Conservation (phyloP, 768 basidiomycete genomes). For the Naganishia kalamii region DNA sequence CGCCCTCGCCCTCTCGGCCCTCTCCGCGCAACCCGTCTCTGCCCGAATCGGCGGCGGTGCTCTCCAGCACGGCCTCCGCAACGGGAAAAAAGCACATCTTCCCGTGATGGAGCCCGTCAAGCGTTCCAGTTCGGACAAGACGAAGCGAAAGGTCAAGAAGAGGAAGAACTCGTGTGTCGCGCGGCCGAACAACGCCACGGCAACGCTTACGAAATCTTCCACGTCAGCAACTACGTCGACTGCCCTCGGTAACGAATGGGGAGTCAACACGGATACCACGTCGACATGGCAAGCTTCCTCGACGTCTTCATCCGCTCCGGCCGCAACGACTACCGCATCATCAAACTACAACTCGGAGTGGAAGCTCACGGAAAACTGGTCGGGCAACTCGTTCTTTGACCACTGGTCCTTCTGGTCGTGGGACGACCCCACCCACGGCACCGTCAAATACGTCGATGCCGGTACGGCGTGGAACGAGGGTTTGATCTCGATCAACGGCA, state of each 20-base stretch:
- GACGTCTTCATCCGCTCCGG: constrained; percentile 24
- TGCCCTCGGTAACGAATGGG: neutral
- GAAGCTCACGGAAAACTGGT: constrained; percentile 28
- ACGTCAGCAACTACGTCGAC: constrained; percentile 9
- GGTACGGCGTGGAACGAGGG: constrained; percentile 54
- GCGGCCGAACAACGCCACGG: constrained; percentile 19
- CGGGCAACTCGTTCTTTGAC: constrained; percentile 61
- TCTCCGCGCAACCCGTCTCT: constrained; percentile 5
- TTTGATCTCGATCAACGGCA: constrained; percentile 61
- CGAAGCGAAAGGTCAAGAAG: constrained; percentile 39
- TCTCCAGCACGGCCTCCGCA: constrained; percentile 8
- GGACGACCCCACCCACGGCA: constrained; percentile 67
- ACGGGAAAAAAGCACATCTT: neutral
- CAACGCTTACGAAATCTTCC: neutral
- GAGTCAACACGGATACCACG: constrained; percentile 16
- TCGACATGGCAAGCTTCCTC: constrained; percentile 21
- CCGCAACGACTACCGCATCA: constrained; percentile 26
- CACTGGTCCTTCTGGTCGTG: constrained; percentile 63
- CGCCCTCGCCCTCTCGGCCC: constrained; percentile 24
- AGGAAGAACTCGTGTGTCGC: constrained; percentile 34
- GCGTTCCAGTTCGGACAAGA: constrained; percentile 14
- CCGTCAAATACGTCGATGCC: constrained; percentile 63
- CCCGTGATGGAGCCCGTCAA: constrained; percentile 13
- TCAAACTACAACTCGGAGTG: constrained; percentile 29
- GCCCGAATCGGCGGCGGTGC: constrained; percentile 5